Evolutionary conservation across 2,329 filamentous ascomycete genomes (phyloP).

Genomic region (Amylocarpus encephaloides): DNA sequence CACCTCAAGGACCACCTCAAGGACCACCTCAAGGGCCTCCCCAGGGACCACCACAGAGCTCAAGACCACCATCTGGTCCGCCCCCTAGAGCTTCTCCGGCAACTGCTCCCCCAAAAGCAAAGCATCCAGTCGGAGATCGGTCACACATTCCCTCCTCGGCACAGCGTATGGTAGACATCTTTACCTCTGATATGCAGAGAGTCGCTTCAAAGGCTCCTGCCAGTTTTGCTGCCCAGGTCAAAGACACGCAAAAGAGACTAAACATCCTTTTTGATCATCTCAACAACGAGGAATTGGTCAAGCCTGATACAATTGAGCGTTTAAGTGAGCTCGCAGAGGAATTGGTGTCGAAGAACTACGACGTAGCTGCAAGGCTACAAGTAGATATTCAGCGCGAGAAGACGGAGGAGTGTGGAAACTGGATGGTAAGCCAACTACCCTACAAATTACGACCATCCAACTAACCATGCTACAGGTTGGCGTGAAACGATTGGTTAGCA

Average conservation of each 20-base stretch:
- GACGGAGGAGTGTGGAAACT: slow-evolving; percentile 74
- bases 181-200: slow-evolving; percentile 79
- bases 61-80: slow-evolving; percentile 36
- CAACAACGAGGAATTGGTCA: slow-evolving; percentile 89
- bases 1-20: slow-evolving; percentile 38
- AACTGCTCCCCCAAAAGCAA: slow-evolving; percentile 50
- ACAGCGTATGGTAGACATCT: slow-evolving; percentile 71
- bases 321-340: slow-evolving; percentile 59
- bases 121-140: slow-evolving; percentile 77
- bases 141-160: slow-evolving; percentile 78
- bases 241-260: slow-evolving; percentile 88
- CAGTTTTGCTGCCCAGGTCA: slow-evolving; percentile 82
- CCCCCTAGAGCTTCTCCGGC: slow-evolving; percentile 35
- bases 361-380: slow-evolving; percentile 60
- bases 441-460: neutral
- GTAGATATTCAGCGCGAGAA: slow-evolving; percentile 70
- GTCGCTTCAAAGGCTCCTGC: slow-evolving; percentile 79
- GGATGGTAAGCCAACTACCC: slow-evolving; percentile 63
- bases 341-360: slow-evolving; percentile 63
- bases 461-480: slow-evolving; percentile 55
- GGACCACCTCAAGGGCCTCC: slow-evolving; percentile 32
- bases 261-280: slow-evolving; percentile 94
- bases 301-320: slow-evolving; percentile 67
- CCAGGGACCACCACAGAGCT: slow-evolving; percentile 34
- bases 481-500: slow-evolving; percentile 69